Evolutionary conservation across 2,329 filamentous ascomycete genomes (phyloP).

Genomic region (Chaetomium olivaceum): DNA sequence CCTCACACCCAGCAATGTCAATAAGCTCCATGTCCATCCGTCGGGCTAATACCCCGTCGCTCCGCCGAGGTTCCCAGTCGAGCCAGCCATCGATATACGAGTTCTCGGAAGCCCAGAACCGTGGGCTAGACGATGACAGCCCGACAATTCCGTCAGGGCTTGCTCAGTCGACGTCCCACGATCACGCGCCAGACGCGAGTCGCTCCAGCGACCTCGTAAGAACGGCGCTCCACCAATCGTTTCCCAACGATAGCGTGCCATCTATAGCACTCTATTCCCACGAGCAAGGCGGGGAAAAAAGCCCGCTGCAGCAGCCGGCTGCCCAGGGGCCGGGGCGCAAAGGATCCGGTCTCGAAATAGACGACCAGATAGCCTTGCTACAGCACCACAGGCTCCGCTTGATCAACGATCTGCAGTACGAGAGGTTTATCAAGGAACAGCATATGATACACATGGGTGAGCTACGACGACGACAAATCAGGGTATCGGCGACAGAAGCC

Average conservation of each 20-base stretch:
- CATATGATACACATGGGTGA: constrained; percentile 81
- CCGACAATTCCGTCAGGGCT: constrained; percentile 60
- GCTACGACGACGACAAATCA: constrained; percentile 71
- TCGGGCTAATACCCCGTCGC: constrained; percentile 32
- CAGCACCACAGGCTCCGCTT: constrained; percentile 74
- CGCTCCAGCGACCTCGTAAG: constrained; percentile 61
- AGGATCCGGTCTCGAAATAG: constrained; percentile 37
- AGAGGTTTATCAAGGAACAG: constrained; percentile 80
- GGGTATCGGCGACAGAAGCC: constrained; percentile 75
- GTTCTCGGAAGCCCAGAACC: constrained; percentile 45
- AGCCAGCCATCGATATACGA: constrained; percentile 53
- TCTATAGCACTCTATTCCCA: constrained; percentile 55
- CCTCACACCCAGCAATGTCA: constrained; percentile 14
- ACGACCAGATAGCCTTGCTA: constrained; percentile 55
- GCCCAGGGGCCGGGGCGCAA: constrained; percentile 34
- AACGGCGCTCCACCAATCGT: constrained; percentile 55
- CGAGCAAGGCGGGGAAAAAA: constrained; percentile 47
- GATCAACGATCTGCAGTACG: constrained; percentile 79
- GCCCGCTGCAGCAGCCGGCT: constrained; percentile 36
- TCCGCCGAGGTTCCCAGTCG: constrained; percentile 52
- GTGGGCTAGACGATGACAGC: constrained; percentile 54
- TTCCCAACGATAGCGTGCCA: constrained; percentile 59
- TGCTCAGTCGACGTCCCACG: constrained; percentile 51
- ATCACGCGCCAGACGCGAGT: constrained; percentile 61
- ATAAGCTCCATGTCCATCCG: constrained; percentile 17